Conservation (phyloP, 2,329 filamentous ascomycete species). For the Fusarium sambucinum region DNA sequence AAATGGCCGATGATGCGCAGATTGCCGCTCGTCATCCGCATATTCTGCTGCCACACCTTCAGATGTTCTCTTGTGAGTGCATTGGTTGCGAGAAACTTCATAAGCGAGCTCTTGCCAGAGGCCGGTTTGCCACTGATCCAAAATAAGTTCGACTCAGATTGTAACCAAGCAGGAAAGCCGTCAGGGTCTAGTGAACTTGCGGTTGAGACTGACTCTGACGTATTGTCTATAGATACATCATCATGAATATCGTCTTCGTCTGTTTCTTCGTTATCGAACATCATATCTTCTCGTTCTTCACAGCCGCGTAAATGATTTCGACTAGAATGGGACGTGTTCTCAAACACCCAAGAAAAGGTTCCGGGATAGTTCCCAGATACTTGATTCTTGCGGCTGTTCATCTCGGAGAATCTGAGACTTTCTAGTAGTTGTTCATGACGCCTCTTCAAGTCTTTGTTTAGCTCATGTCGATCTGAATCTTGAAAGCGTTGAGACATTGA, state of each 20-base stretch:
- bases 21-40: background rate
- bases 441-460: accelerated
- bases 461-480: background rate
- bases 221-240: too few relatives aligned
- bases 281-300: too few relatives aligned
- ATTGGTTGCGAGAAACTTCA: background rate
- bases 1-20: background rate
- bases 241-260: too few relatives aligned
- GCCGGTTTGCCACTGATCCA: constrained; percentile 6
- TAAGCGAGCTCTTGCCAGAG: background rate
- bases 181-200: accelerated
- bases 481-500: accelerated
- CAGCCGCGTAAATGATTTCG: background rate
- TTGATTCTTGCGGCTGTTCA: background rate
- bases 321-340: too few relatives aligned
- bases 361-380: background rate
- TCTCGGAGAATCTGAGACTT: background rate
- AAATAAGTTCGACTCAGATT: background rate
- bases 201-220: too few relatives aligned
- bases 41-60: accelerated
- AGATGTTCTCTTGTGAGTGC: accelerated
- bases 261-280: too few relatives aligned
- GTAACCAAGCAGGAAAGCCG: background rate
- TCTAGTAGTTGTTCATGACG: accelerated
- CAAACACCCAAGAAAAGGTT: background rate